phyloP scores from a whole-genome alignment of 495 filamentous ascomycete species.

The Haplographium delicatum region DNA sequence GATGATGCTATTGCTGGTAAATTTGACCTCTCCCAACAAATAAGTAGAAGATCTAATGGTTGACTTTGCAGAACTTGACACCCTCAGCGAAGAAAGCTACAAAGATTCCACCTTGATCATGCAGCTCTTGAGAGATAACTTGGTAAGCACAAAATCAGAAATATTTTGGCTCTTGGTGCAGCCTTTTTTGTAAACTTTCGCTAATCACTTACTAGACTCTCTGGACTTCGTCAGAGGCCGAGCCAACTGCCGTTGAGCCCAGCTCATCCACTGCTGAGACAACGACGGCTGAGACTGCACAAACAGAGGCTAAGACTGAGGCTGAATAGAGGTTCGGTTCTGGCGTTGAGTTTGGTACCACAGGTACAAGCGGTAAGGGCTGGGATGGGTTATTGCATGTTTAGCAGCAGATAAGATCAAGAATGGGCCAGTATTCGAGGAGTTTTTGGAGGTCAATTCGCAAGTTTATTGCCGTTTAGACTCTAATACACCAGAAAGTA shows the following conservation, averaged over 20 bases:
- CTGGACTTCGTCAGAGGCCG: constrained; percentile 98
- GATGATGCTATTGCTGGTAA: constrained; percentile 97
- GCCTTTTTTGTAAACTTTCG: too few species aligned
- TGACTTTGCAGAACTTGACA: constrained; percentile 76
- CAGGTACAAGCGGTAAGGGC: constrained; percentile 18
- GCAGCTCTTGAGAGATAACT: constrained; percentile 97
- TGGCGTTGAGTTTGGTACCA: constrained; percentile 26
- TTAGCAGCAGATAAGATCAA: constrained; percentile 23
- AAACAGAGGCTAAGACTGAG: constrained; percentile 21
- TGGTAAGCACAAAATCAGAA: constrained; percentile 56
- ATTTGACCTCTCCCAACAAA: constrained; percentile 25
- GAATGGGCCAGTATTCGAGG: constrained; percentile 17
- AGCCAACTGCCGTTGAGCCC: constrained; percentile 62
- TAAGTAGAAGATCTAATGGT: constrained; percentile 1
- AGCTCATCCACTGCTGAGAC: constrained; percentile 35
- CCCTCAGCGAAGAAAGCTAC: constrained; percentile 99
- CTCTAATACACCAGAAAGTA: constrained; percentile 26
- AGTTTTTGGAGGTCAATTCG: constrained; percentile 24
- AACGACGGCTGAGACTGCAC: constrained; percentile 28
- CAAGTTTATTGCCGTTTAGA: constrained; percentile 26
- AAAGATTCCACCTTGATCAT: constrained; percentile 99
- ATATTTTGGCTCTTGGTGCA: background rate
- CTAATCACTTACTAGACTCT: constrained; percentile 84
- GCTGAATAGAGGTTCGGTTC: constrained; percentile 23
- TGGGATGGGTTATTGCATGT: constrained; percentile 25